Percentiles rank a stretch among this genome's conserved stretches.
Evolutionary conservation across 2,329 filamentous ascomycete species (phyloP).

Genomic region (Cladosporium oxysporum): DNA sequence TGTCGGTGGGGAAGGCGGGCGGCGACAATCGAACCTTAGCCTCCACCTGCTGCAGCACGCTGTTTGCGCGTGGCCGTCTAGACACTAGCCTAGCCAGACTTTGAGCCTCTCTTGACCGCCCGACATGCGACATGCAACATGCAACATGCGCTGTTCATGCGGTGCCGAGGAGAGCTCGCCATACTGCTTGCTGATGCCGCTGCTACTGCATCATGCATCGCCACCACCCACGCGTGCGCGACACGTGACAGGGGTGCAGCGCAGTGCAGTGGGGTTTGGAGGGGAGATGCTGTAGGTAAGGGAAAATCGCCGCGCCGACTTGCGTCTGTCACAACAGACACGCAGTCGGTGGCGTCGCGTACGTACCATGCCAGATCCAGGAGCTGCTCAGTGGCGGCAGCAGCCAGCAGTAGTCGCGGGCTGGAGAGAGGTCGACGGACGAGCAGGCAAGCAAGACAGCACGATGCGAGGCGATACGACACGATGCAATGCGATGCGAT

Average conservation of each 20-base stretch:
- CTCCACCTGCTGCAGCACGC: slow-evolving; percentile 15
- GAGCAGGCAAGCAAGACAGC: neutral
- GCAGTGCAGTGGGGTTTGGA: neutral
- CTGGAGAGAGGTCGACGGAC: neutral
- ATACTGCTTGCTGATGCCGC: neutral
- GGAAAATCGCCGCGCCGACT: slow-evolving; percentile 5
- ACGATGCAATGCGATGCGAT: slow-evolving; percentile 18
- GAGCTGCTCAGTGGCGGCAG: slow-evolving; percentile 21
- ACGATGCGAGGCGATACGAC: neutral
- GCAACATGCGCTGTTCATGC: slow-evolving; percentile 14
- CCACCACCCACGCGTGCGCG: slow-evolving; percentile 3
- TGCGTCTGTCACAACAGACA: slow-evolving; percentile 1
- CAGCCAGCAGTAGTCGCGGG: slow-evolving; percentile 16
- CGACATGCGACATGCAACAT: neutral
- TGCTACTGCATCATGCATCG: neutral
- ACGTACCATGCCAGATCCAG: slow-evolving; percentile 20
- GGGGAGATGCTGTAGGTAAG: neutral
- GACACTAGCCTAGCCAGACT: slow-evolving; percentile 4
- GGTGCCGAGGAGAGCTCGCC: slow-evolving; percentile 10
- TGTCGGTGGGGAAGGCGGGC: slow-evolving; percentile 8
- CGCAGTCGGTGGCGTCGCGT: slow-evolving; percentile 11
- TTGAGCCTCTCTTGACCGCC: slow-evolving; percentile 4
- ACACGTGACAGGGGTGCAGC: slow-evolving; percentile 19
- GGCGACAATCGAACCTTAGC: slow-evolving; percentile 10
- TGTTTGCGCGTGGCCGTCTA: slow-evolving; percentile 12